These are phyloP conservation scores for Phytophthora brassicae DNA, from an alignment of 352 stramenopile genomes.

Conservation along the genomic window DNA sequence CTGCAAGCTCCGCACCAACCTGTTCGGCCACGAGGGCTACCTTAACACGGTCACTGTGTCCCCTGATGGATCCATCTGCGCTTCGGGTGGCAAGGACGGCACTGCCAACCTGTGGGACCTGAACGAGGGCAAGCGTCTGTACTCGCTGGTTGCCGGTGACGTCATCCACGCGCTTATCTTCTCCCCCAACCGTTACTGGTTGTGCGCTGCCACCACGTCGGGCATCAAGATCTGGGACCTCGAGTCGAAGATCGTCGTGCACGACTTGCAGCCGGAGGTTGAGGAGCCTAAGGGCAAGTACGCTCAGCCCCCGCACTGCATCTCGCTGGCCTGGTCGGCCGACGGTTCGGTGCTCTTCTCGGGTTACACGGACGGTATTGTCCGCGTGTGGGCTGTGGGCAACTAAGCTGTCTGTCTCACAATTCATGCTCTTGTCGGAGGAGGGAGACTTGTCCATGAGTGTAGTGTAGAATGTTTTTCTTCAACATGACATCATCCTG, in stretches of 20 bases:
- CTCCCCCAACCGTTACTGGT: slow-evolving; percentile 99
- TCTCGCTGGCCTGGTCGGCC: slow-evolving; percentile 97
- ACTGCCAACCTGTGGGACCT: slow-evolving; percentile 99
- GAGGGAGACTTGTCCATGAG: slow-evolving; percentile 11
- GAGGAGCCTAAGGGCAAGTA: slow-evolving; percentile 92
- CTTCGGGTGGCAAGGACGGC: slow-evolving; percentile 99
- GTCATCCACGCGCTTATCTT: slow-evolving; percentile 98
- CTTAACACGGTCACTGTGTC: slow-evolving; percentile 99
- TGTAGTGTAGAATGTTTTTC: slow-evolving; percentile 21
- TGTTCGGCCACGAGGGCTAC: slow-evolving; percentile 99
- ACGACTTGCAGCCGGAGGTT: slow-evolving; percentile 89
- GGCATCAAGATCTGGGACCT: slow-evolving; percentile 99
- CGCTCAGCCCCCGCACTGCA: slow-evolving; percentile 94
- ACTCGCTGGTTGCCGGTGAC: slow-evolving; percentile 98
- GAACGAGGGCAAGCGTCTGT: slow-evolving; percentile 99
- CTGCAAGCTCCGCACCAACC: slow-evolving; percentile 99
- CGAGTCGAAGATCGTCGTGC: background rate
- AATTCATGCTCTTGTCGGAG: slow-evolving; percentile 11
- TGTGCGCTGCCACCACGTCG: slow-evolving; percentile 98
- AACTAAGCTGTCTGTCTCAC: slow-evolving; percentile 60
- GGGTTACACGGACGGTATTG: slow-evolving; percentile 98
- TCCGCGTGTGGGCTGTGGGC: slow-evolving; percentile 94
- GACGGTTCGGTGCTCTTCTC: slow-evolving; percentile 99
- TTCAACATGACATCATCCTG: slow-evolving; percentile 33
- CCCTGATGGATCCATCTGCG: slow-evolving; percentile 98